These are phyloP conservation scores for Periglandula ipomoeae DNA, from an alignment of 2,329 filamentous ascomycete genomes.

Conservation along the genomic window DNA sequence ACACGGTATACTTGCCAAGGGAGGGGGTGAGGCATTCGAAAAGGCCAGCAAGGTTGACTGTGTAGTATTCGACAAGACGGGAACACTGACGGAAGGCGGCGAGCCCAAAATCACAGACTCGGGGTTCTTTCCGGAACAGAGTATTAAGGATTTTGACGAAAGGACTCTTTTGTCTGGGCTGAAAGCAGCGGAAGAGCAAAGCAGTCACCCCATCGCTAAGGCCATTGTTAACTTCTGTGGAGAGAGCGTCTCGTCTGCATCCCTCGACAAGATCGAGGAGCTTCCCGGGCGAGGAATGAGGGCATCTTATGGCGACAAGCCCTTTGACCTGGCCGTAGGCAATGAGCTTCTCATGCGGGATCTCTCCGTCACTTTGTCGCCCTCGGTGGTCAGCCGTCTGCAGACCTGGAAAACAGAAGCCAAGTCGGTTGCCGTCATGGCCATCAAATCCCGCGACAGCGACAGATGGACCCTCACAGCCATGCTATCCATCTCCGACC, in stretches of 20 bases:
- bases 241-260: constrained; percentile 19
- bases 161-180: constrained; percentile 41
- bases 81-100: constrained; percentile 66
- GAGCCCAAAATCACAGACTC: constrained; percentile 59
- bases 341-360: constrained; percentile 62
- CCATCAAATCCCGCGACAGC: constrained; percentile 25
- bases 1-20: constrained; percentile 72
- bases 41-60: constrained; percentile 70
- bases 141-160: constrained; percentile 14
- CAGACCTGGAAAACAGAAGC: constrained; percentile 52
- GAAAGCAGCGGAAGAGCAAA: constrained; percentile 58
- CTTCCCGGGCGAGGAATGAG: constrained; percentile 63
- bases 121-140: constrained; percentile 27
- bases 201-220: constrained; percentile 65
- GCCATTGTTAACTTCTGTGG: constrained; percentile 58
- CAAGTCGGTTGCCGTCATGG: constrained; percentile 55
- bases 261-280: constrained; percentile 47
- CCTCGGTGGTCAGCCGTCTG: constrained; percentile 27
- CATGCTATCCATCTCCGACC: constrained; percentile 70
- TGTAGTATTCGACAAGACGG: constrained; percentile 84
- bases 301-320: constrained; percentile 36
- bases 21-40: constrained; percentile 78
- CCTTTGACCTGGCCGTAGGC: constrained; percentile 53
- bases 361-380: constrained; percentile 30
- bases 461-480: constrained; percentile 44